A percentile compares a stretch with the other conserved stretches of the same genome.
phyloP scores from a whole-genome alignment of 306 rosid genomes.

The Cucumis sativus region DNA sequence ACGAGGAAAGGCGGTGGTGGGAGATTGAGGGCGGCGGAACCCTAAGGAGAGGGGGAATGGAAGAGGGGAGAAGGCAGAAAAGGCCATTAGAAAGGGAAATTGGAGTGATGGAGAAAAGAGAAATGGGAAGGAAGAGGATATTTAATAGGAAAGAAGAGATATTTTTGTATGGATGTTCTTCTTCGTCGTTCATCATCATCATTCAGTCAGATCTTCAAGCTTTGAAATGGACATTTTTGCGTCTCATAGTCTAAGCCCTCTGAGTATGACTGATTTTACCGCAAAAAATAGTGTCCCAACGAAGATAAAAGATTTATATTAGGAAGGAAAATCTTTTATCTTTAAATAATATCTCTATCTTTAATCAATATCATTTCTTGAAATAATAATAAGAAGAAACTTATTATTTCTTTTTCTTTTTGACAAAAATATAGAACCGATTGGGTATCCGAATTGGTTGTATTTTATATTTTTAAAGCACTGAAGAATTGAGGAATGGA shows the following conservation, averaged over 20 bases:
- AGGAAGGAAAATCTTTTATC: too few species aligned
- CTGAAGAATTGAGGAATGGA: too few species aligned
- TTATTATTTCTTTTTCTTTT: too few species aligned
- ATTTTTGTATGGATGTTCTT: background rate
- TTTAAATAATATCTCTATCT: too few species aligned
- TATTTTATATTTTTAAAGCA: too few species aligned
- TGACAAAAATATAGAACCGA: too few species aligned
- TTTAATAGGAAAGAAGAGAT: background rate
- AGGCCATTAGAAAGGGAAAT: constrained; percentile 37
- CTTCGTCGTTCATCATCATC: background rate
- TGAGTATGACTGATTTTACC: background rate
- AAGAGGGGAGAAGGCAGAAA: constrained; percentile 28
- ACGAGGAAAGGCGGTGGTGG: constrained; percentile 7
- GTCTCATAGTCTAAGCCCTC: background rate
- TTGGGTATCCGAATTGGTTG: too few species aligned
- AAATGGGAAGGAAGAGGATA: background rate
- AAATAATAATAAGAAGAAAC: too few species aligned
- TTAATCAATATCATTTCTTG: too few species aligned
- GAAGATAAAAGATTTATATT: too few species aligned
- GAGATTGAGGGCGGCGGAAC: constrained; percentile 8
- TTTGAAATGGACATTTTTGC: background rate
- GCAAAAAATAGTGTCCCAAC: background rate
- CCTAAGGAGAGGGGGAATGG: constrained; percentile 21
- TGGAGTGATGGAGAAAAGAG: background rate
- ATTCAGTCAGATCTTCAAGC: background rate